Evolutionary conservation across 768 basidiomycete genomes (phyloP), one percentile per base, ranked within the genome.

Genomic region (Crepidotus variabilis): DNA sequence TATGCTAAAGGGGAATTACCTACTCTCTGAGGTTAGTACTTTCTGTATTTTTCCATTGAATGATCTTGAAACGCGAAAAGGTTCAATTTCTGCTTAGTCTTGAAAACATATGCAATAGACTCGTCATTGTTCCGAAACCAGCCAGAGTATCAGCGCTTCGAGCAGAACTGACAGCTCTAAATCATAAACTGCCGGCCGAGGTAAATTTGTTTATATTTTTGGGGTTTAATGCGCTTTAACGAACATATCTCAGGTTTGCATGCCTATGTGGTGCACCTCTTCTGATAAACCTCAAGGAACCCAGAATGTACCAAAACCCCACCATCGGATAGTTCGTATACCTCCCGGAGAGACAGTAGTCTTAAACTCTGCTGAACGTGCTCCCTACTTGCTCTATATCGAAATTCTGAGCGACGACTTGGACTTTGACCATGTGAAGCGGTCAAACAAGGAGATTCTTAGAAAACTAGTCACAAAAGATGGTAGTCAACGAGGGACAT

Each of bases 311-410:
- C 76, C 80, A 6, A 76, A 83, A 64, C 84, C 90, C 5, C 96
- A 98, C 68, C 94, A 98, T 68, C 88, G 93, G 45, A 92, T 99
- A 51, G 94, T 98, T 51, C 87, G 97, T 60, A 96, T 99, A 65
- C 95, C 96, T 10, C 96, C 97, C 2, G 93, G 95, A 13, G 97
- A 99, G 75, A 90, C 92, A 55, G 97, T 98, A 47, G 97, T 98
- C 9, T 81, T 99, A 23, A 99, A 99, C 68, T 98, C 96, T 18
- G 97, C 97, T 2, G 95, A 99, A 71, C 83, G 91, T 34, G 94
- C 94, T 0, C 97, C 97, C 4, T 99, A 92, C 68, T 79, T 99
- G 18, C 81, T 99, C 21, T 79, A 95, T 58, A 83, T 98, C 56
- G 97, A 99, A 71, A 88, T 98, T 47, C 78, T 98, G 28, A 83